Percentiles rank a stretch among this genome's conserved stretches.
Evolutionary conservation across 2,329 filamentous ascomycete genomes (phyloP).

Genomic region (Fusarium udum): DNA sequence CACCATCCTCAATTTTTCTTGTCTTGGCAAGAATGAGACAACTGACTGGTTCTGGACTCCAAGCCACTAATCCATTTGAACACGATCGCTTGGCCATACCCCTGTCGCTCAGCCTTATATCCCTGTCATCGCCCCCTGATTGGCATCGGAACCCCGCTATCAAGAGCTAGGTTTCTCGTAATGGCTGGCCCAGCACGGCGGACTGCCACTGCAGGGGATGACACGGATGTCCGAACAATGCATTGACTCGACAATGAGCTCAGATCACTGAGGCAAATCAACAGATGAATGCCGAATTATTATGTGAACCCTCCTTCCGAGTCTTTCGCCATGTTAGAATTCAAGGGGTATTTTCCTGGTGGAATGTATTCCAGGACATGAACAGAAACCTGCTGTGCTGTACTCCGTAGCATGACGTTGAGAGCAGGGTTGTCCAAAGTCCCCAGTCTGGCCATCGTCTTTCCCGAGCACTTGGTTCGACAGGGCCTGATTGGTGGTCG

Average conservation of each 20-base stretch:
- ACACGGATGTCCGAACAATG: constrained; percentile 19
- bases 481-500: constrained; percentile 44
- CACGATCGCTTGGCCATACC: constrained; percentile 31
- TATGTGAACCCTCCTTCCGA: not conserved
- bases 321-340: not conserved
- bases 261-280: constrained; percentile 19
- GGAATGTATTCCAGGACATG: not conserved
- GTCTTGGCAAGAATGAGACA: constrained; percentile 36
- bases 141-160: constrained; percentile 37
- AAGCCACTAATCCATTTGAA: constrained; percentile 38
- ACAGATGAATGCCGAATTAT: constrained; percentile 2
- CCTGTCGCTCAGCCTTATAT: constrained; percentile 31
- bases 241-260: constrained; percentile 29
- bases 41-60: constrained; percentile 37
- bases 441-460: constrained; percentile 32
- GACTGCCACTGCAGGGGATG: constrained; percentile 22
- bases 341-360: not conserved
- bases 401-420: constrained; percentile 28
- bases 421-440: constrained; percentile 23
- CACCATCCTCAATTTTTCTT: constrained; percentile 28
- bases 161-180: constrained; percentile 19
- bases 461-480: constrained; percentile 39
- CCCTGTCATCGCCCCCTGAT: constrained; percentile 39
- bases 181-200: constrained; percentile 27
- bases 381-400: not conserved